Conservation (phyloP, 73 alveolate species). For the Breviolum minutum region DNA sequence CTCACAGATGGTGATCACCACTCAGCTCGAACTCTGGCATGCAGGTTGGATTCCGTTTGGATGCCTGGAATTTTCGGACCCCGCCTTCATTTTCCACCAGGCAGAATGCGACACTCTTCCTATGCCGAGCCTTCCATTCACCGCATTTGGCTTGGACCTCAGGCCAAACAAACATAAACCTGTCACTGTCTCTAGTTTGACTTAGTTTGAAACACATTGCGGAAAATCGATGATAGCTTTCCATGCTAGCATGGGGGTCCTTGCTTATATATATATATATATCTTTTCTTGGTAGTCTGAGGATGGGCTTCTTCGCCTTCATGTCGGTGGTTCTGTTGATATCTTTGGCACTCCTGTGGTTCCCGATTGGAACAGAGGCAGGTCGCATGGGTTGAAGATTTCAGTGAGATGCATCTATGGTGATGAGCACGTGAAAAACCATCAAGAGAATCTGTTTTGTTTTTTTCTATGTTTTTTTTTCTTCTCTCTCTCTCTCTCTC, state of each 20-base stretch:
- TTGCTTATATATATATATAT: neutral
- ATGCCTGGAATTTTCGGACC: neutral
- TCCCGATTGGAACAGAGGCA: constrained; percentile 7
- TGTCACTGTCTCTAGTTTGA: too few relatives aligned
- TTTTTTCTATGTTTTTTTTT: too few relatives aligned
- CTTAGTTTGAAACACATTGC: too few relatives aligned
- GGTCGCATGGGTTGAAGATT: neutral
- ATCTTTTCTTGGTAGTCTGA: neutral
- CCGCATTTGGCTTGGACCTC: constrained; percentile 25
- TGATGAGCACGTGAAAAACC: neutral
- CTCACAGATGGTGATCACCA: constrained; percentile 90
- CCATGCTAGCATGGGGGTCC: too few relatives aligned
- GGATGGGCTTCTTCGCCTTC: constrained; percentile 75
- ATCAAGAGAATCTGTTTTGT: neutral
- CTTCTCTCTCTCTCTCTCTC: too few relatives aligned
- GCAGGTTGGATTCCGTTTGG: neutral
- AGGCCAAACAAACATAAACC: neutral
- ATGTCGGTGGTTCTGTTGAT: constrained; percentile 58
- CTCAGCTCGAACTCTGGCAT: constrained; percentile 39
- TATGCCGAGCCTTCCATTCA: constrained; percentile 57
- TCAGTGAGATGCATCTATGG: neutral
- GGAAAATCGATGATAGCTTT: too few relatives aligned
- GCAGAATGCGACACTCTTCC: constrained; percentile 89
- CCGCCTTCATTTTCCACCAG: neutral
- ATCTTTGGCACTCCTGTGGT: constrained; percentile 47